phyloP scores from a whole-genome alignment of 2,329 filamentous ascomycete species.

The Neonectria hederae region DNA sequence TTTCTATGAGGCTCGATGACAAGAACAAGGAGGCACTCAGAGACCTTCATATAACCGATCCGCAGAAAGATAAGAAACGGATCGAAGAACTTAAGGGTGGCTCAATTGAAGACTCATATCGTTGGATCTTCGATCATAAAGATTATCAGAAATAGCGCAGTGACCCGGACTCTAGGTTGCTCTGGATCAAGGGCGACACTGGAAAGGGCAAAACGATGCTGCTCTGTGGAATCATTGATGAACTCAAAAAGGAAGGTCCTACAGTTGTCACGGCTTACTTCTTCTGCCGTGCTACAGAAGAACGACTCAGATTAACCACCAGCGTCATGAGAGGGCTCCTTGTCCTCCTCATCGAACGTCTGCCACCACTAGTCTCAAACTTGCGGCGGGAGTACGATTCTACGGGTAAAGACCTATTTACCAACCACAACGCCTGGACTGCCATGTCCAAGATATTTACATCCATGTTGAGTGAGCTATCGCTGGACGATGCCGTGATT shows the following conservation, averaged over 20 bases:
- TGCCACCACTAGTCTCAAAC: background rate
- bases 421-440: background rate
- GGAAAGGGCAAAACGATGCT: constrained; percentile 53
- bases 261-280: constrained; percentile 41
- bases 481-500: background rate
- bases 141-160: constrained; percentile 42
- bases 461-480: background rate
- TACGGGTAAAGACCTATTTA: background rate
- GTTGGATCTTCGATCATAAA: constrained; percentile 45
- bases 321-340: constrained; percentile 54
- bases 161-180: constrained; percentile 24
- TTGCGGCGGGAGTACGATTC: background rate
- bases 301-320: constrained; percentile 34
- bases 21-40: background rate
- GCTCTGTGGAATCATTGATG: constrained; percentile 44
- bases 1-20: no score
- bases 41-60: background rate
- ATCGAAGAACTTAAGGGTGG: constrained; percentile 40
- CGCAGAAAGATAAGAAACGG: background rate
- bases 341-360: background rate
- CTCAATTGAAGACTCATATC: constrained; percentile 36
- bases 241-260: constrained; percentile 11
- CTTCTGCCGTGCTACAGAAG: constrained; percentile 52
- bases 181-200: constrained; percentile 50
- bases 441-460: background rate